Evolutionary conservation across 805 yeast genomes (phyloP).

Genomic region (Kregervanrija delftensis): DNA sequence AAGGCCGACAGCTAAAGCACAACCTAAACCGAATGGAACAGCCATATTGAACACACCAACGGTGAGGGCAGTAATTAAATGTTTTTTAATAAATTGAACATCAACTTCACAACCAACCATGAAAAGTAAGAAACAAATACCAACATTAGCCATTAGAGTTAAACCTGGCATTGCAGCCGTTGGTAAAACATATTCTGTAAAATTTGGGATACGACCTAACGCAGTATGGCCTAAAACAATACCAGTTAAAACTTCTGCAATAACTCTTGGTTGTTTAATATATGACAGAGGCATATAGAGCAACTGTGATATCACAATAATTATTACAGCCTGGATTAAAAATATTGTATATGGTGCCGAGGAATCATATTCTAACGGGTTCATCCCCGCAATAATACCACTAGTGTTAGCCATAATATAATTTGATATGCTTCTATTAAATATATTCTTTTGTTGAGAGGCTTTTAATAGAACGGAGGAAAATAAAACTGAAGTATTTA

Average conservation of each 20-base stretch:
- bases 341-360: constrained; percentile 61
- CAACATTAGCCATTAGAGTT: constrained; percentile 64
- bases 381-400: constrained; percentile 65
- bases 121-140: constrained; percentile 67
- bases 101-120: constrained; percentile 79
- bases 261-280: constrained; percentile 71
- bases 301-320: constrained; percentile 51
- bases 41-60: constrained; percentile 72
- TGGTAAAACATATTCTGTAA: constrained; percentile 62
- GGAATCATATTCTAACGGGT: constrained; percentile 57
- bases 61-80: constrained; percentile 51
- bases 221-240: constrained; percentile 71
- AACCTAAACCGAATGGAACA: constrained; percentile 75
- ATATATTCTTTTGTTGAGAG: no score
- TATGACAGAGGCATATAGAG: constrained; percentile 53
- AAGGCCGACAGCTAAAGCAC: constrained; percentile 61
- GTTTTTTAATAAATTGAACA: constrained; percentile 51
- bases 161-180: constrained; percentile 53
- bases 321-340: constrained; percentile 60
- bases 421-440: no score
- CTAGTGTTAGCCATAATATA: constrained; percentile 3
- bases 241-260: constrained; percentile 77
- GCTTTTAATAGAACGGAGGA: no score
- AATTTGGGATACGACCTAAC: constrained; percentile 63
- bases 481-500: no score